Percentiles rank a stretch among this genome's conserved stretches.
These are phyloP conservation scores for Fraxinus sp. DNA, from an alignment of 305 asterid species.

Conservation along the genomic window DNA sequence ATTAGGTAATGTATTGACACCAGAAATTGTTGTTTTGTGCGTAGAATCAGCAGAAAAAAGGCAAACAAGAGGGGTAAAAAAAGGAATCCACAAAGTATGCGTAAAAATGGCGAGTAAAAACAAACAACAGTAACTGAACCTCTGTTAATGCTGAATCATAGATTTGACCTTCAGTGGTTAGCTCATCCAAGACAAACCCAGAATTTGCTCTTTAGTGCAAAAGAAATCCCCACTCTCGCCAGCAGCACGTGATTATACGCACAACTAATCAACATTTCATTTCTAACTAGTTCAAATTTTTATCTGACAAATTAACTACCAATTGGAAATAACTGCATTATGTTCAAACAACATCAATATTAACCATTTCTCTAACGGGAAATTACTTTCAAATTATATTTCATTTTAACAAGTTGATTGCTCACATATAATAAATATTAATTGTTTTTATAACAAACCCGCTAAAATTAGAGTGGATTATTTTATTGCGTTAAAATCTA, in stretches of 20 bases:
- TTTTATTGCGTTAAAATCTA: background rate
- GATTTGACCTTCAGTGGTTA: conserved; percentile 47
- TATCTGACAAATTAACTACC: background rate
- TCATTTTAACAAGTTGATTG: conserved; percentile 28
- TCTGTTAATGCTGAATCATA: conserved; percentile 45
- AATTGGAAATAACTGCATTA: background rate
- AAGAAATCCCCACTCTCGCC: conserved; percentile 1
- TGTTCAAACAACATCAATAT: background rate
- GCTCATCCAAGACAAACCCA: conserved; percentile 33
- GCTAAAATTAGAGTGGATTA: background rate
- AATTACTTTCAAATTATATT: background rate
- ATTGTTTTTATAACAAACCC: background rate
- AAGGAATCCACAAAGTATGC: background rate
- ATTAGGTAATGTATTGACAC: conserved; percentile 14
- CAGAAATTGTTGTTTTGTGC: conserved; percentile 25
- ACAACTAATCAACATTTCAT: background rate
- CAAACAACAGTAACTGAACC: conserved; percentile 52
- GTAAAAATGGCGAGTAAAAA: conserved; percentile 43
- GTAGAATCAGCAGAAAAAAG: conserved; percentile 14
- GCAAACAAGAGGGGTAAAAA: conserved; percentile 15
- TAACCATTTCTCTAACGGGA: background rate
- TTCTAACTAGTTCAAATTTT: background rate
- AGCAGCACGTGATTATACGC: background rate
- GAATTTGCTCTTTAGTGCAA: conserved; percentile 31
- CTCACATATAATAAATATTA: conserved; percentile 21